Evolutionary conservation across 1,284 basidiomycete genomes (phyloP), one percentile per base, ranked within the genome.

Genomic region (Cutaneotrichosporon sp.): DNA sequence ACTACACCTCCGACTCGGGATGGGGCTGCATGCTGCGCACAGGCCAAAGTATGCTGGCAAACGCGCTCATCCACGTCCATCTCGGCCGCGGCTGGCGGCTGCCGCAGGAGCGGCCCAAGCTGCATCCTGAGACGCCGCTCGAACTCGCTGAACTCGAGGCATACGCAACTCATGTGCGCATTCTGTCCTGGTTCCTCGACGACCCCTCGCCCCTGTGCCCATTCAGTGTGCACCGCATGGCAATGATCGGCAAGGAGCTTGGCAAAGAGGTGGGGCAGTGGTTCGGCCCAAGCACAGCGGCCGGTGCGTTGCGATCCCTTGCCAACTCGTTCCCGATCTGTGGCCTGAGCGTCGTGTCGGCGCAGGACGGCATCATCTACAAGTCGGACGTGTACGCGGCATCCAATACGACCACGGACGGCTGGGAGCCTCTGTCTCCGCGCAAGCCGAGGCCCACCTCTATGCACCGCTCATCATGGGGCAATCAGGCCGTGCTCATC

Each of bases 11-110:
- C 67, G 95, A 99, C 81, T 84, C 92, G 0, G 95, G 95, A 0
- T 99, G 95, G 95, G 95, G 95, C 0, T 99, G 95, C 78, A 98
- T 99, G 95, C 79, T 98, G 29, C 82, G 95, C 25, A 98, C 95
- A 0, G 95, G 94, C 0, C 95, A 98, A 80, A 91, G 90, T 69
- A 75, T 99, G 64, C 82, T 99, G 18, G 95, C 93, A 5, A 97
- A 95, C 70, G 87, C 94, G 0, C 81, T 98, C 24, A 78, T 95
- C 16, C 86, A 89, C 74, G 80, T 91, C 6, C 91, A 95, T 79
- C 82, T 97, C 0, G 92, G 92, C 3, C 83, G 93, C 81, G 90
- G 92, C 64, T 95, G 92, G 91, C 84, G 92, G 57, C 80, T 87
- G 42, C 90, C 74, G 1, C 9, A 50, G 7, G 55, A 43, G 4